Conservation (phyloP, 352 stramenopile species). For the Pythium folliculosum region DNA sequence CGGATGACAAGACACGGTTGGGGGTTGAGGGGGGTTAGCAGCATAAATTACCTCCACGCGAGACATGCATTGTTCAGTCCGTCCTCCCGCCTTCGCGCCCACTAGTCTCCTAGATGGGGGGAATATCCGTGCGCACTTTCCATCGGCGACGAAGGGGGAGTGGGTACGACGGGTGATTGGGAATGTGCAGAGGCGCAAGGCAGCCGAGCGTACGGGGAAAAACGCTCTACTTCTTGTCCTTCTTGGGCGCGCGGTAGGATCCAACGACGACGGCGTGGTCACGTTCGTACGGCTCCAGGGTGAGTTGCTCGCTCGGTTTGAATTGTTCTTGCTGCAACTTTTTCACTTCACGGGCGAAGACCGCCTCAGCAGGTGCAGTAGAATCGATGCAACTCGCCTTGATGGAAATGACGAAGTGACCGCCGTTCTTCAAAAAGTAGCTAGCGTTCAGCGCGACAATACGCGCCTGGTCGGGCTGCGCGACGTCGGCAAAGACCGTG, state of each 20-base stretch:
- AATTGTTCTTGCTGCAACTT: slow-evolving; percentile 99
- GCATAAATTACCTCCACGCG: slow-evolving; percentile 24
- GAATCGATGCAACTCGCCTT: slow-evolving; percentile 99
- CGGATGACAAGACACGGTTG: slow-evolving; percentile 3
- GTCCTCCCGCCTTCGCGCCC: neutral
- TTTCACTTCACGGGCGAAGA: slow-evolving; percentile 97
- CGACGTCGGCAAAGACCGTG: slow-evolving; percentile 98
- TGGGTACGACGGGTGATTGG: neutral
- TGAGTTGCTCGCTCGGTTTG: slow-evolving; percentile 99
- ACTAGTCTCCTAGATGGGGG: slow-evolving; percentile 7
- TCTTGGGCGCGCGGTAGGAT: slow-evolving; percentile 78
- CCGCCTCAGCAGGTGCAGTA: slow-evolving; percentile 96
- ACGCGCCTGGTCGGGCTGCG: slow-evolving; percentile 99
- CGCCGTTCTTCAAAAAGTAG: slow-evolving; percentile 99
- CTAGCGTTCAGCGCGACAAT: slow-evolving; percentile 99
- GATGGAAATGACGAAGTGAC: slow-evolving; percentile 99
- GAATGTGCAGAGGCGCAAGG: slow-evolving; percentile 20
- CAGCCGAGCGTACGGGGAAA: slow-evolving; percentile 19
- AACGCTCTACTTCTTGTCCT: slow-evolving; percentile 53
- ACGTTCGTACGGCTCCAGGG: slow-evolving; percentile 99
- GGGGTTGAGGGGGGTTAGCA: slow-evolving; percentile 13
- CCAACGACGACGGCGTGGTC: slow-evolving; percentile 99
- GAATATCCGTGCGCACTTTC: slow-evolving; percentile 23
- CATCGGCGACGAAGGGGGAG: neutral
- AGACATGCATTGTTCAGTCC: slow-evolving; percentile 8